These are phyloP conservation scores for Drosera capensis DNA, from an alignment of 148 eudicot species.

Conservation along the genomic window DNA sequence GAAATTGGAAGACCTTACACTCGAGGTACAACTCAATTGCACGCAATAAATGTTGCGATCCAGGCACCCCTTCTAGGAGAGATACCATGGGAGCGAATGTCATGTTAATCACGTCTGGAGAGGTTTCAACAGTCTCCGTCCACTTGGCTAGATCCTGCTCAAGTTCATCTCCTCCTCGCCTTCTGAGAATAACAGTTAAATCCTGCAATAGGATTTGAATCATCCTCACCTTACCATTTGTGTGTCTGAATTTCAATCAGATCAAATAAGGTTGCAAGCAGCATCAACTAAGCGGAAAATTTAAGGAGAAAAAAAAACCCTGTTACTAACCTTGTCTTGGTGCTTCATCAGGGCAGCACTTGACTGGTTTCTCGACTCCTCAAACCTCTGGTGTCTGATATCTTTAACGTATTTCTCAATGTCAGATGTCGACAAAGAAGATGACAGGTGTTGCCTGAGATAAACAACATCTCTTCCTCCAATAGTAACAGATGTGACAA, in stretches of 20 bases:
- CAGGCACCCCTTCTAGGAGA: constrained; percentile 74
- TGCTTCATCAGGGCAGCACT: constrained; percentile 55
- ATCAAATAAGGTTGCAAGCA: not conserved
- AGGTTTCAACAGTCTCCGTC: constrained; percentile 58
- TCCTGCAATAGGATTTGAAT: constrained; percentile 40
- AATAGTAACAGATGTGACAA: constrained; percentile 76
- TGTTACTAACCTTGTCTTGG: constrained; percentile 82
- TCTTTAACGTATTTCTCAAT: constrained; percentile 78
- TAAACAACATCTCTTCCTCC: constrained; percentile 97
- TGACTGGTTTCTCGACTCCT: constrained; percentile 43
- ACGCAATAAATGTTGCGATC: constrained; percentile 62
- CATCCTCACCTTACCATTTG: constrained; percentile 1
- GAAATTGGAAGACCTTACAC: constrained; percentile 50
- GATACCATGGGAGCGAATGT: constrained; percentile 78
- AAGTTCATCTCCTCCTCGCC: constrained; percentile 97
- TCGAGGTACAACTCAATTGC: constrained; percentile 91
- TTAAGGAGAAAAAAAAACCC: not conserved
- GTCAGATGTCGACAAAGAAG: constrained; percentile 60
- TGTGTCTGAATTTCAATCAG: not conserved
- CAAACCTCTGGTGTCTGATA: constrained; percentile 79
- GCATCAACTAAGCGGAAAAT: not conserved
- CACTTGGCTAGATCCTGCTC: constrained; percentile 86
- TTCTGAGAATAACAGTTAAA: constrained; percentile 85
- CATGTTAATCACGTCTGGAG: constrained; percentile 94
- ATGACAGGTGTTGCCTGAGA: constrained; percentile 83